Percentiles rank a stretch among this genome's conserved stretches.
These are phyloP conservation scores for Bacidia rubella DNA, from an alignment of 495 filamentous ascomycete species.

Conservation along the genomic window DNA sequence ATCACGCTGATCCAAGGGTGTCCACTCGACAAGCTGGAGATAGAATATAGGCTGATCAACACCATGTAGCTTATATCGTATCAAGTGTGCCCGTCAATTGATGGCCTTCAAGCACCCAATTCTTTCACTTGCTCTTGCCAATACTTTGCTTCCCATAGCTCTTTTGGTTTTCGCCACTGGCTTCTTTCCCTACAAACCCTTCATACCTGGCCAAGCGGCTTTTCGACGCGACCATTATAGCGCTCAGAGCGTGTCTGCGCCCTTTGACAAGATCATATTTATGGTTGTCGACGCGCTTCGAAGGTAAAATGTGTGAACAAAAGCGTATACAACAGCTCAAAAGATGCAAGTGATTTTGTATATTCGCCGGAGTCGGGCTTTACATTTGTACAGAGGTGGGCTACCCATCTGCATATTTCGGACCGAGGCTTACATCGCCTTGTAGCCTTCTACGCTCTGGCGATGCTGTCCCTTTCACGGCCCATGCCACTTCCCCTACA, in stretches of 20 bases:
- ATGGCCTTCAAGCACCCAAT: neutral
- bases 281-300: slow-evolving; percentile 96
- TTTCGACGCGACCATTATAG: slow-evolving; percentile 36
- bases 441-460: slow-evolving; percentile 70
- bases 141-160: slow-evolving; percentile 63
- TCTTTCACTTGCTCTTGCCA: slow-evolving; percentile 26
- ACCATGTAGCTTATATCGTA: no score
- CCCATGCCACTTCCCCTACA: slow-evolving; percentile 88
- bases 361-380: slow-evolving; percentile 74
- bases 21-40: no score
- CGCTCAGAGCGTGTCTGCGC: slow-evolving; percentile 36
- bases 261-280: slow-evolving; percentile 84
- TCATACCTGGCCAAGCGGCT: slow-evolving; percentile 67
- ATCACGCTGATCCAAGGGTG: no score
- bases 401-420: neutral
- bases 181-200: slow-evolving; percentile 95
- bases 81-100: no score
- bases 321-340: slow-evolving; percentile 10
- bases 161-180: slow-evolving; percentile 76
- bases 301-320: slow-evolving; percentile 41
- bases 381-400: slow-evolving; percentile 72
- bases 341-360: slow-evolving; percentile 71
- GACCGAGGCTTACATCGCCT: slow-evolving; percentile 1
- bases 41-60: no score
- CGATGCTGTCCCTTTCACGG: slow-evolving; percentile 80